Evolutionary conservation across 257 asterid genomes (phyloP).

Genomic region (Ilex aquifolium): DNA sequence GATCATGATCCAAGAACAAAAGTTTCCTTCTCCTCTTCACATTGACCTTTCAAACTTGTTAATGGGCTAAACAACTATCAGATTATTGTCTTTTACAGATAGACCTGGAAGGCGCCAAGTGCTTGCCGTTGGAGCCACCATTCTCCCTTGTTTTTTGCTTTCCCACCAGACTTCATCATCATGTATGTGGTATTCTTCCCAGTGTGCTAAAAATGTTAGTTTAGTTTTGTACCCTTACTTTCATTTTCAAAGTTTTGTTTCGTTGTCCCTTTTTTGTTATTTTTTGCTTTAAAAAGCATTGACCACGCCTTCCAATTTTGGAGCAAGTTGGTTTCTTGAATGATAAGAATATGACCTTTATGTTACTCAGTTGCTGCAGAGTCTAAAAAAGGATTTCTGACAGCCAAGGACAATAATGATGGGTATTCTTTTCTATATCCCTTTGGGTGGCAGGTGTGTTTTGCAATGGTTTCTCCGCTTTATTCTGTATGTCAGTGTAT

Average conservation of each 20-base stretch:
- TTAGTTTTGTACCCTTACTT: neutral
- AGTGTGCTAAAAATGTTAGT: neutral
- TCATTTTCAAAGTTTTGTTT: constrained; percentile 1
- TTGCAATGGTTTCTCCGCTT: constrained; percentile 5
- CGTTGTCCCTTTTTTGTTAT: neutral
- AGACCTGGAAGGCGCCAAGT: constrained; percentile 56
- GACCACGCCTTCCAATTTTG: constrained; percentile 3
- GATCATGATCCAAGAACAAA: too few species aligned
- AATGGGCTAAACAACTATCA: constrained; percentile 2
- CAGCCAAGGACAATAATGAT: constrained; percentile 54
- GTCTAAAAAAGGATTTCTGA: neutral
- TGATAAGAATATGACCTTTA: constrained; percentile 42
- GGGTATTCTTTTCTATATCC: constrained; percentile 79
- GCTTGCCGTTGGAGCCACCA: constrained; percentile 52
- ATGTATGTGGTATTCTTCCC: constrained; percentile 41
- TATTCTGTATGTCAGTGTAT: neutral
- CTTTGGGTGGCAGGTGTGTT: constrained; percentile 85
- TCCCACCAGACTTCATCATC: constrained; percentile 42
- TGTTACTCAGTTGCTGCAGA: constrained; percentile 54
- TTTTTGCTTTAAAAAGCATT: neutral
- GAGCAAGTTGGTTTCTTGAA: constrained; percentile 10
- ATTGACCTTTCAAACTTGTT: neutral
- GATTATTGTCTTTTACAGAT: constrained; percentile 32
- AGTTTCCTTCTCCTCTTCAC: too few species aligned
- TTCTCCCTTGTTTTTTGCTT: constrained; percentile 45